phyloP scores from a whole-genome alignment of 345 rosid genomes.

The Gossypium sturtianum region DNA sequence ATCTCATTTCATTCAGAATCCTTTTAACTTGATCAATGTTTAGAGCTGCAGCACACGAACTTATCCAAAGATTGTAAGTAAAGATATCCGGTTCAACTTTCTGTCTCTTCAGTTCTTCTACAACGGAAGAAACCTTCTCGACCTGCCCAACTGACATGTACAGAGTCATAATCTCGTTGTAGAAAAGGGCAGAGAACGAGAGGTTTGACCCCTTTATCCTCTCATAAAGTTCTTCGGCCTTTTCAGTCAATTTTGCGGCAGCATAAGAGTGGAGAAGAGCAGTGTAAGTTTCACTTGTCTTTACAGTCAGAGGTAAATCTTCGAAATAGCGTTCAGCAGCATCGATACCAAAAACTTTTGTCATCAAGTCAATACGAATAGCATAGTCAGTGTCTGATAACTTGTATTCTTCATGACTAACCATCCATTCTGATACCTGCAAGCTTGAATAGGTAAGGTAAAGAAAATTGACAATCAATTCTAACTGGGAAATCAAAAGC shows the following conservation, averaged over 20 bases:
- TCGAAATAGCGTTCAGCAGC: slow-evolving; percentile 92
- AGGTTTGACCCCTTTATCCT: slow-evolving; percentile 49
- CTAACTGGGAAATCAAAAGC: not conserved
- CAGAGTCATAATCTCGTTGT: slow-evolving; percentile 94
- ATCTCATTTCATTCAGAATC: slow-evolving; percentile 69
- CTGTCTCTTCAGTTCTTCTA: slow-evolving; percentile 48
- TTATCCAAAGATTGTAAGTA: slow-evolving; percentile 84
- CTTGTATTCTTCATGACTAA: slow-evolving; percentile 44
- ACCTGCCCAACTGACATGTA: slow-evolving; percentile 84
- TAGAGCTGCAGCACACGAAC: slow-evolving; percentile 73
- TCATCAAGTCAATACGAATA: slow-evolving; percentile 63
- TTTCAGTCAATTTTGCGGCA: slow-evolving; percentile 45
- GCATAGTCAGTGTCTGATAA: slow-evolving; percentile 69
- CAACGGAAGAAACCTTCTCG: slow-evolving; percentile 61
- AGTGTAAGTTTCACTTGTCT: slow-evolving; percentile 77
- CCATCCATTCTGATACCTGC: slow-evolving; percentile 92
- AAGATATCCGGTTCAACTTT: slow-evolving; percentile 69
- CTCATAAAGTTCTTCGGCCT: slow-evolving; percentile 58
- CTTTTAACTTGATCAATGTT: slow-evolving; percentile 47
- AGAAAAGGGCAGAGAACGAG: slow-evolving; percentile 51
- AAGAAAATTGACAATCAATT: slow-evolving; percentile 12
- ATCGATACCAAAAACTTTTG: slow-evolving; percentile 81
- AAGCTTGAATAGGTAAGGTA: slow-evolving; percentile 15
- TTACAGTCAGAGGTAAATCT: slow-evolving; percentile 40
- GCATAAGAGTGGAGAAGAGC: slow-evolving; percentile 90